Conservation (phyloP, 768 basidiomycete genomes). For the Filobasidium floriforme region DNA sequence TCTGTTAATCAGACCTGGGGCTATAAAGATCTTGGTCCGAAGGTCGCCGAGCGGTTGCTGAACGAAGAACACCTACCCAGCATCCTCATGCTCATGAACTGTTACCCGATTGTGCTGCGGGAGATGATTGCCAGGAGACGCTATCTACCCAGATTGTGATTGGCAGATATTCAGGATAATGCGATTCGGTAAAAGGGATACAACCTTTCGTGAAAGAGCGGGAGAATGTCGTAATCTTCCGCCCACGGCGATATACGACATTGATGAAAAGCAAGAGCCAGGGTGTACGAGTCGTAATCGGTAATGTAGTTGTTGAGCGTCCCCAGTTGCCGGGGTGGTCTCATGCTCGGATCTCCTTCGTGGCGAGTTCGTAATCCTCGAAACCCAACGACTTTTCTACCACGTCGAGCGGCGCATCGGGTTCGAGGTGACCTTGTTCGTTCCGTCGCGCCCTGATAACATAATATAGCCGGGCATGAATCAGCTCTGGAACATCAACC, state of each 20-base stretch:
- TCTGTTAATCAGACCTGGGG: not conserved
- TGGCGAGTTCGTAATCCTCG: slow-evolving; percentile 45
- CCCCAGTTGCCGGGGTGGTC: not conserved
- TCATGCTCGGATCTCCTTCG: slow-evolving; percentile 3
- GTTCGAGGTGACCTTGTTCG: slow-evolving; percentile 73
- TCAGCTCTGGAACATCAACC: not conserved
- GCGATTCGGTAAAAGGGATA: too few relatives aligned
- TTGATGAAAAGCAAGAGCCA: not conserved
- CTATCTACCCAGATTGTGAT: not conserved
- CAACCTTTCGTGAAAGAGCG: not conserved
- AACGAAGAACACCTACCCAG: not conserved
- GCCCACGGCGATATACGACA: not conserved
- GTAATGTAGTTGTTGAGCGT: not conserved
- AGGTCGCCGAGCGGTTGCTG: not conserved
- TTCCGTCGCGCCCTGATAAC: slow-evolving; percentile 70
- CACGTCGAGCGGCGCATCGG: slow-evolving; percentile 73
- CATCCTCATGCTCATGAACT: not conserved
- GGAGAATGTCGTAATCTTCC: not conserved
- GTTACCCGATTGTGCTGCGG: not conserved
- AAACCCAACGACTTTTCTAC: slow-evolving; percentile 71
- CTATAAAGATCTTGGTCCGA: not conserved
- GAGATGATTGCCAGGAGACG: not conserved
- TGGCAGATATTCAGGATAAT: too few relatives aligned
- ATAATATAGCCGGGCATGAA: not conserved
- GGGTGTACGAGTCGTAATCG: not conserved